Evolutionary conservation across 1,284 basidiomycete species (phyloP).

Genomic region (Ceratobasidium sp.): DNA sequence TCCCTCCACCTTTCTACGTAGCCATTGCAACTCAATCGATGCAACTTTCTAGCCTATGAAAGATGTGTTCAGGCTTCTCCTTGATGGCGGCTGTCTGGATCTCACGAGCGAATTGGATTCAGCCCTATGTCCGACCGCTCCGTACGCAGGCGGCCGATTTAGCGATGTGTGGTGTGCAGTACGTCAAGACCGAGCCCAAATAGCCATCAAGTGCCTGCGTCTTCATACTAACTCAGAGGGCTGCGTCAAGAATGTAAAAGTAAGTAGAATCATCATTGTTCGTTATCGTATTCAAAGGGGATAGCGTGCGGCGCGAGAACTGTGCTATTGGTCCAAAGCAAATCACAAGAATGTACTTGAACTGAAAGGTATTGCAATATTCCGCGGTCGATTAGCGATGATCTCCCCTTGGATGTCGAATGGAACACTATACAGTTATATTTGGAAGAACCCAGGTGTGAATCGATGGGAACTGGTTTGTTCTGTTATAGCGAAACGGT

Average conservation of each 20-base stretch:
- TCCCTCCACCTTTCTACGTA: neutral
- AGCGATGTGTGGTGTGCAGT: constrained; percentile 11
- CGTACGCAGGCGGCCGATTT: constrained; percentile 15
- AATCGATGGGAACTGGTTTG: constrained; percentile 17
- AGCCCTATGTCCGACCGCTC: neutral
- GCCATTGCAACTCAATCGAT: neutral
- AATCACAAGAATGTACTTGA: constrained; percentile 22
- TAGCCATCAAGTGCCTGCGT: constrained; percentile 29
- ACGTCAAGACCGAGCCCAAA: neutral
- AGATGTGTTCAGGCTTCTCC: neutral
- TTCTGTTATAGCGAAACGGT: neutral
- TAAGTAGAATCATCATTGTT: neutral
- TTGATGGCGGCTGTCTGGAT: neutral
- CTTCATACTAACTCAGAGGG: neutral
- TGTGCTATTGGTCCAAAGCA: constrained; percentile 37
- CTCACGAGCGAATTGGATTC: neutral
- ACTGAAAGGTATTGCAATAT: constrained; percentile 16
- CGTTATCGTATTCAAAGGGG: too few species aligned
- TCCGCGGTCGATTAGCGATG: constrained; percentile 16
- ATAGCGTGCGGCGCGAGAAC: constrained; percentile 36
- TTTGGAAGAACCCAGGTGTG: neutral
- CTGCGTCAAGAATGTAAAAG: neutral
- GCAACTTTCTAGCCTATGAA: neutral
- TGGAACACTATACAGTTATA: neutral
- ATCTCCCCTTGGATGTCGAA: constrained; percentile 32